These are phyloP conservation scores for Uronychia setigera DNA, from an alignment of 73 alveolate species.

Conservation along the genomic window DNA sequence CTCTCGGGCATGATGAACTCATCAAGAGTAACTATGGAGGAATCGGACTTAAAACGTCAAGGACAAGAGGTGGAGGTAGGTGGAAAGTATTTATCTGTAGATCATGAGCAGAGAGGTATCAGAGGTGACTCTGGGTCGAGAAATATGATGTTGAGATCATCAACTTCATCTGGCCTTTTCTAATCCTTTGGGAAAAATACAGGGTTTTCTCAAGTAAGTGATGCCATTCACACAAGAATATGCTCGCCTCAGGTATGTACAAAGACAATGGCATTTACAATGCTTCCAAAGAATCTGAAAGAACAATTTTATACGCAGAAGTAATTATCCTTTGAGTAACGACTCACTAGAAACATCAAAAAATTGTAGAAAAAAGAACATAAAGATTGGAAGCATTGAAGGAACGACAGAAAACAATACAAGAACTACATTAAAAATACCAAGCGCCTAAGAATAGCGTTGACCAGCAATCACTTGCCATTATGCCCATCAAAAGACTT, in stretches of 20 bases:
- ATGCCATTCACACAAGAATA: not conserved
- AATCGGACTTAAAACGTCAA: too few relatives aligned
- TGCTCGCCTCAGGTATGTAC: not conserved
- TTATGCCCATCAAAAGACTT: not conserved
- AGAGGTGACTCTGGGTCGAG: too few relatives aligned
- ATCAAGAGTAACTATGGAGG: too few relatives aligned
- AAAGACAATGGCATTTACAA: not conserved
- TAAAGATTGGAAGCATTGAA: not conserved
- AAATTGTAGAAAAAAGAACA: not conserved
- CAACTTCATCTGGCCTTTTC: not conserved
- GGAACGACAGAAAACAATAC: not conserved
- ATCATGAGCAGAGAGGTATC: too few relatives aligned
- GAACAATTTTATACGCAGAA: not conserved
- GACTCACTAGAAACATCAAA: not conserved
- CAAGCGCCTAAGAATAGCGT: not conserved
- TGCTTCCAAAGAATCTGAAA: not conserved
- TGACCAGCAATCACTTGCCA: not conserved
- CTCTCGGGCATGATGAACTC: too few relatives aligned
- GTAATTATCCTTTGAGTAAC: not conserved
- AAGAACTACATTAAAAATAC: not conserved
- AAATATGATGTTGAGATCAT: too few relatives aligned
- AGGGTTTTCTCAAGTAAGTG: not conserved
- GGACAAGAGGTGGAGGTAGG: too few relatives aligned
- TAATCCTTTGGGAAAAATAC: not conserved
- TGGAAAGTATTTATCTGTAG: too few relatives aligned